phyloP scores from a whole-genome alignment of 2,329 filamentous ascomycete genomes.

The Pseudogymnoascus sp. region DNA sequence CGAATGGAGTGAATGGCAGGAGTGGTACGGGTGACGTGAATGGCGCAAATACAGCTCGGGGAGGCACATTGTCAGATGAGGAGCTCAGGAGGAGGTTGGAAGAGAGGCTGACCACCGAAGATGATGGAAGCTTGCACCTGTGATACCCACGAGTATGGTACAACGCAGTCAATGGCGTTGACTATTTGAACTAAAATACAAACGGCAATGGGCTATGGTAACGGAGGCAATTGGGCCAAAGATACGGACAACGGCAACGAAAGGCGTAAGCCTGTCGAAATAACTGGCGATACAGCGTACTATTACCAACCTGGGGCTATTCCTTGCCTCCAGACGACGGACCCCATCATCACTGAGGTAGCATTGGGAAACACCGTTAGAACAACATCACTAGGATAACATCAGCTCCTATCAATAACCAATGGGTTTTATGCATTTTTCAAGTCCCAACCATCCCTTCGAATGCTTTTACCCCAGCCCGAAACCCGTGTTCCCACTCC shows the following conservation, averaged over 20 bases:
- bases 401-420: background rate
- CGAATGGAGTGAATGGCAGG: constrained; percentile 12
- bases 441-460: constrained; percentile 22
- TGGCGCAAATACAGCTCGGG: constrained; percentile 17
- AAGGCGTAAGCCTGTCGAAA: background rate
- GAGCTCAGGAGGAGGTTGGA: constrained; percentile 49
- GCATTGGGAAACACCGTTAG: background rate
- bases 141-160: constrained; percentile 29
- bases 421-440: background rate
- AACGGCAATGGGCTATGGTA: background rate
- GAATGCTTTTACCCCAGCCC: constrained; percentile 29
- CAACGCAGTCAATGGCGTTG: background rate
- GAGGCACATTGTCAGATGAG: constrained; percentile 48
- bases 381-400: background rate
- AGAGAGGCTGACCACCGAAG: constrained; percentile 43
- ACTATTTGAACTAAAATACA: background rate
- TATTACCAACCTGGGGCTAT: background rate
- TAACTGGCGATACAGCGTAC: background rate
- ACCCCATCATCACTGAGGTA: background rate
- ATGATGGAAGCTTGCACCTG: constrained; percentile 55
- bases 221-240: background rate
- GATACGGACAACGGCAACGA: background rate
- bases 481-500: constrained; percentile 35
- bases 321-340: background rate
- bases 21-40: too few species aligned